Conservation (phyloP, 2,329 filamentous ascomycete genomes). For the Pseudogymnoascus sp. region DNA sequence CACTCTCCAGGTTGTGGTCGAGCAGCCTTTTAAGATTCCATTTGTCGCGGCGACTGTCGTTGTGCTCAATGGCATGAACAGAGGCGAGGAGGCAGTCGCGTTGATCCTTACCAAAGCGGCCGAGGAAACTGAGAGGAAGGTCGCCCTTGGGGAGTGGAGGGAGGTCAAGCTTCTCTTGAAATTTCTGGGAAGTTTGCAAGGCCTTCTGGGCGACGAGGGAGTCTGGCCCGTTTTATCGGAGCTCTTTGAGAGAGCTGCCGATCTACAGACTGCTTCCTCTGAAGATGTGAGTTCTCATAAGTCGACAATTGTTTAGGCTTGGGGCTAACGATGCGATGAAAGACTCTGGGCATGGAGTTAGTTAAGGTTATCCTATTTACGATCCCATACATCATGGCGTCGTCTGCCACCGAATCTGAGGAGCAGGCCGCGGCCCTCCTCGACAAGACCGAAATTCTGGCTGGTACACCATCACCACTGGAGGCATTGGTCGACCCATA, state of each 20-base stretch:
- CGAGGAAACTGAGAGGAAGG: slow-evolving; percentile 54
- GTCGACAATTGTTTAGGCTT: neutral
- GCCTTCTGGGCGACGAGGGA: slow-evolving; percentile 72
- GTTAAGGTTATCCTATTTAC: slow-evolving; percentile 95
- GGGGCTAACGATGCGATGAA: slow-evolving; percentile 22
- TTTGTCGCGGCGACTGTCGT: slow-evolving; percentile 82
- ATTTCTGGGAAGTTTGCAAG: slow-evolving; percentile 80
- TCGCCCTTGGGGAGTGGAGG: slow-evolving; percentile 73
- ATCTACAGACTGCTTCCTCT: slow-evolving; percentile 84
- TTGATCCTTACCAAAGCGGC: slow-evolving; percentile 60
- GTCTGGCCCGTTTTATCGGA: slow-evolving; percentile 79
- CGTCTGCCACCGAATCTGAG: slow-evolving; percentile 60
- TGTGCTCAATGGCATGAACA: slow-evolving; percentile 66
- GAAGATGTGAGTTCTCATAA: slow-evolving; percentile 63
- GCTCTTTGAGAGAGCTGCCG: slow-evolving; percentile 84
- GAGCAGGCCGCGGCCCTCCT: slow-evolving; percentile 71
- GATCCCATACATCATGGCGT: slow-evolving; percentile 79
- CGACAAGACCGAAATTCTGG: slow-evolving; percentile 92
- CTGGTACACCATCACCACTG: slow-evolving; percentile 75
- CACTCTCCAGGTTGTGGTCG: slow-evolving; percentile 66
- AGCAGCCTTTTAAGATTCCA: slow-evolving; percentile 97
- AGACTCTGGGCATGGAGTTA: slow-evolving; percentile 71
- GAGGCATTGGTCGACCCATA: slow-evolving; percentile 85
- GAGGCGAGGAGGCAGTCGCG: slow-evolving; percentile 55
- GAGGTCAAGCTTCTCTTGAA: slow-evolving; percentile 85